Evolutionary conservation across 75 land plant genomes (phyloP), one percentile per base, ranked within the genome.

Genomic region (Sequoiadendron giganteum): DNA sequence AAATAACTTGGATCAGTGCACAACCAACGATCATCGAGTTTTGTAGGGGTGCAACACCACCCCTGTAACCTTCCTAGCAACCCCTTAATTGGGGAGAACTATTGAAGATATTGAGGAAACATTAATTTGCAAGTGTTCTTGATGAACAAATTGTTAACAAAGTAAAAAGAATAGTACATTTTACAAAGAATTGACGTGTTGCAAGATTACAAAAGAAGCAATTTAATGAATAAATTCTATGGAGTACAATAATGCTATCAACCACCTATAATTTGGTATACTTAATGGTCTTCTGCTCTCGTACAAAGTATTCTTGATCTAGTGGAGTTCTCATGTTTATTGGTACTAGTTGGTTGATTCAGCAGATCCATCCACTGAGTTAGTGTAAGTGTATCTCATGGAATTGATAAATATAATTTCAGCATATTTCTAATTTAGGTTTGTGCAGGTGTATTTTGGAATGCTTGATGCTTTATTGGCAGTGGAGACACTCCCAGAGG

Each of bases 391-490:
- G 32, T 49, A 47, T 49, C 14, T 10, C 28, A 28, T 82, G 47
- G 32, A 34, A 28, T 82, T 32, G 28, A 42, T 21, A n/a, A 9
- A 47, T 45, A 45, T 28, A 47, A 13, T 47, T 47, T 82, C 3
- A 47, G 84, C 30, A 28, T 82, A 82, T 82, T 82, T 82, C 49
- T 82, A 82, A 82, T 43, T 82, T 82, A 45, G 52, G 84, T 25
- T 84, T 49, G 43, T 84, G 75, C 94, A 96, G 97, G 96, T 96
- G 13, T 96, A 93, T 84, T 96, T 96, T 91, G 91, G 88, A 38
- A 95, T 96, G 97, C 90, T 96, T 58, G 96, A 96, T 90, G 97
- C 96, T 78, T 86, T 95, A 78, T 87, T 95, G 84, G 93, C 93
- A 85, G 91, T 91, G 56, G 97, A 96, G 87, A 90, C 92, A 86